These are phyloP conservation scores for Teratosphaeria gauchensis DNA, from an alignment of 2,329 filamentous ascomycete species.

Conservation along the genomic window DNA sequence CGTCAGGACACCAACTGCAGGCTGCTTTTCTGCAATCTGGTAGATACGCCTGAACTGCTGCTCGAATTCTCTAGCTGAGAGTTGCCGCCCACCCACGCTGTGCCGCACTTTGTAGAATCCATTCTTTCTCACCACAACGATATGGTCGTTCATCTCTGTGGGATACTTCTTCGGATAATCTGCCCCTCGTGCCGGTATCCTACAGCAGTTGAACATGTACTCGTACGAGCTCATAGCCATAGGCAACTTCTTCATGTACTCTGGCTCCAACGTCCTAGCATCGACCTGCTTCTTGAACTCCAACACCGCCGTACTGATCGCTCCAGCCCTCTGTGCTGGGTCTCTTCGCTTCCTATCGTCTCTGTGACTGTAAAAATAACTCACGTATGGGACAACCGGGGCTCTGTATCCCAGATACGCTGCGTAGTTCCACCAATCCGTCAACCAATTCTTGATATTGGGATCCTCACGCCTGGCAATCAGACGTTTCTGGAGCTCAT, in stretches of 20 bases:
- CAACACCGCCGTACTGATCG: conserved; percentile 72
- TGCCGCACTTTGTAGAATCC: conserved; percentile 90
- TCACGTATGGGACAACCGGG: conserved; percentile 93
- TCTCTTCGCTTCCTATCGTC: conserved; percentile 83
- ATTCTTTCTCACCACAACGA: conserved; percentile 87
- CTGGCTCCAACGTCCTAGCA: conserved; percentile 71
- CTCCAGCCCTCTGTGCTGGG: conserved; percentile 85
- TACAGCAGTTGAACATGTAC: conserved; percentile 96
- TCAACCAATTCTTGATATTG: conserved; percentile 82
- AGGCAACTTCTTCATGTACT: conserved; percentile 96
- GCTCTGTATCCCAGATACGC: conserved; percentile 92
- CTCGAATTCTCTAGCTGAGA: conserved; percentile 84
- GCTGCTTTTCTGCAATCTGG: conserved; percentile 59
- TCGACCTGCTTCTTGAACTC: conserved; percentile 96
- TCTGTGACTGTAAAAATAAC: conserved; percentile 97
- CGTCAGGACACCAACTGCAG: conserved; percentile 75
- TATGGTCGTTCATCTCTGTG: conserved; percentile 67
- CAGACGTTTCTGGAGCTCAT: conserved; percentile 79
- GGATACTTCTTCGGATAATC: conserved; percentile 80
- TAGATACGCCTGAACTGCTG: conserved; percentile 81
- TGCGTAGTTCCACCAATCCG: conserved; percentile 96
- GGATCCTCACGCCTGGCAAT: conserved; percentile 69
- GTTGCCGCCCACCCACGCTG: conserved; percentile 70
- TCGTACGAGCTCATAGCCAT: conserved; percentile 98
- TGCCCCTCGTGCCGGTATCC: conserved; percentile 70